Evolutionary conservation across 371 early-diverging fungal genomes (phyloP), one percentile per base, ranked within the genome.

Genomic region (Mucor indicus): DNA sequence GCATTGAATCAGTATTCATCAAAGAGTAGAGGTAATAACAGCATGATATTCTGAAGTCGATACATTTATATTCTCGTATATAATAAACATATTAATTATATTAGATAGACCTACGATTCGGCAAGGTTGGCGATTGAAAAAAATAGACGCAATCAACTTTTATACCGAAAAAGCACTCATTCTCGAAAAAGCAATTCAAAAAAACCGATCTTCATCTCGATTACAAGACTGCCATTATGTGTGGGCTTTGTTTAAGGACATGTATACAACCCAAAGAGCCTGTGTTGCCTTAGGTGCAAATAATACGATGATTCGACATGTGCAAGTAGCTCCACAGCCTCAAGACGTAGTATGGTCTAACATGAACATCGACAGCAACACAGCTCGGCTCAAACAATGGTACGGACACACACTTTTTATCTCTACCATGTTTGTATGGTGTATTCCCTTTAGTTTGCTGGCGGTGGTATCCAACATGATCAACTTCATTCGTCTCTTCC

Each of bases 321-420:
- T 79, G 3, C 65, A 69, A 31, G 44, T 81, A 17, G 77, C 83
- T 15, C 92, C 92, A 16, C 71, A 80, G 11, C 85, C 88, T 38
- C 76, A 82, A 36, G 87, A 91, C 61, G 77, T 92, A 22, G 72
- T 88, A 36, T 92, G 92, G 92, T 67, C 75, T 29, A 91, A 89
- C 48, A 72, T 84, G 38, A 76, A 82, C 38, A 69, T 87, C 45
- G 62, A 76, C 5, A 53, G 60, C 13, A 56, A 68, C 20, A 62
- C 72, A 24, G 72, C 77, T 17, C 49, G 62, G 39, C 50, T 74
- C 3, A 77, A 86, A 4, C 60, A 68, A 35, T 57, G 82, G 62
- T 58, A 75, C 27, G 81, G 83, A 7, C 60, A 81, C 6, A 69
- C 67, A 0, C 38, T 86, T 7, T 79, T 84, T 25, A 45, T 74